Evolutionary conservation across 2,329 filamentous ascomycete genomes (phyloP).

Genomic region (Cytospora schulzeri): DNA sequence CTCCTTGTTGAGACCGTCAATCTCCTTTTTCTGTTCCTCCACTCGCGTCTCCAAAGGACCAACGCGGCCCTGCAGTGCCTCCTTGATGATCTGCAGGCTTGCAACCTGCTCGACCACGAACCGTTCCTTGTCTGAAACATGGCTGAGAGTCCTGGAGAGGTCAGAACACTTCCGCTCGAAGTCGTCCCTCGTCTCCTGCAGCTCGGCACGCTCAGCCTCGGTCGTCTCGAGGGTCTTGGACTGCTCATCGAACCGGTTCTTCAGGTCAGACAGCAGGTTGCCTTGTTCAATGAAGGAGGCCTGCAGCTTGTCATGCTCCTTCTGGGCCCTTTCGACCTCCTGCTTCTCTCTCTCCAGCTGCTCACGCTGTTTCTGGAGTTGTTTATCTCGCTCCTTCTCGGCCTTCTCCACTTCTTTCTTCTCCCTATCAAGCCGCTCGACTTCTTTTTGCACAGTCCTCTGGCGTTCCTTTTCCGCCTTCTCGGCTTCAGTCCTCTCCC

Average conservation of each 20-base stretch:
- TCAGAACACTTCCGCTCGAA: slow-evolving; percentile 27
- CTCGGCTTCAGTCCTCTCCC: slow-evolving; percentile 18
- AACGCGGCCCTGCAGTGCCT: slow-evolving; percentile 24
- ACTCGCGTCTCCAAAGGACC: slow-evolving; percentile 30
- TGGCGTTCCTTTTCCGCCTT: slow-evolving; percentile 9
- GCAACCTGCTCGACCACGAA: slow-evolving; percentile 27
- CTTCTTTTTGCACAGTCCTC: neutral
- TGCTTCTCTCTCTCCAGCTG: slow-evolving; percentile 17
- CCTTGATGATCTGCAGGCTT: slow-evolving; percentile 31
- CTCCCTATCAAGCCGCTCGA: neutral
- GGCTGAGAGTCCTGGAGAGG: slow-evolving; percentile 19
- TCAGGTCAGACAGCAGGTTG: slow-evolving; percentile 30
- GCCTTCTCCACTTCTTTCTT: slow-evolving; percentile 18
- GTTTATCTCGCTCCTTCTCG: slow-evolving; percentile 16
- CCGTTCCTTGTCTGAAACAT: slow-evolving; percentile 27
- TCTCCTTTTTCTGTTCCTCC: slow-evolving; percentile 26
- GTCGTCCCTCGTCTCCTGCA: slow-evolving; percentile 22
- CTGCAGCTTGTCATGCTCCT: slow-evolving; percentile 24
- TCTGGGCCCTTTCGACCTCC: slow-evolving; percentile 20
- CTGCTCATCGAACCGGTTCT: slow-evolving; percentile 32
- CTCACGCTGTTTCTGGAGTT: slow-evolving; percentile 13
- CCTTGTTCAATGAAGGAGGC: slow-evolving; percentile 28
- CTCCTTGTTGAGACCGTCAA: slow-evolving; percentile 13
- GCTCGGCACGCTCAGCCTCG: slow-evolving; percentile 19
- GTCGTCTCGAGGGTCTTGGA: slow-evolving; percentile 21